Evolutionary conservation across 2,329 filamentous ascomycete genomes (phyloP), one percentile per base, ranked within the genome.

Genomic region (Penicillium fuscoglaucum): DNA sequence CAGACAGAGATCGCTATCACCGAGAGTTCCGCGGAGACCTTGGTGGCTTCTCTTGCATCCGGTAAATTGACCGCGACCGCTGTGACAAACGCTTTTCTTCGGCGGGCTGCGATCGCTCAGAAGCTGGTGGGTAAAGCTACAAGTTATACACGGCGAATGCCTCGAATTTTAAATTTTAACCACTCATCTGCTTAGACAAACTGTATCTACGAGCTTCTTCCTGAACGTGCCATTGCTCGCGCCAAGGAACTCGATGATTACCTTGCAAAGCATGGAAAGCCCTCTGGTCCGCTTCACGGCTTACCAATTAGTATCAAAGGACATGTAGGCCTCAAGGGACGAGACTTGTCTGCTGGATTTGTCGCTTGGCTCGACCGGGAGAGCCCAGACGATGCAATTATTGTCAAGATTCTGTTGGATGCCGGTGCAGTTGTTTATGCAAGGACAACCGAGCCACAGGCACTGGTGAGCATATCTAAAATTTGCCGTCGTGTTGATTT

Each of bases 21-120:
- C 0, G 77, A 81, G 58, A 74, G 65, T 9, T 65, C 79, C 6
- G 73, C 82, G n/a, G 76, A 79, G 54, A 60, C 66, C 1, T 73
- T 84, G 1, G 65, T 79, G 1, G 62, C 68, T 19, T 70, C 70
- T 52, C 73, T 86, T 37, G 75, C 79, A 6, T 73, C 70, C 7
- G 78, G 79, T 8, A 70, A 77, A 52, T 64, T 82, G 21, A 79
- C 74, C 12, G 74, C 78, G 33, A 73, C 72, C 1, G 69, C 74
- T 17, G 80, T 86, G 9, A 78, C 76, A 3, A 78, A 74, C 33
- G 84, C 83, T 1, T 87, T 86, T 67, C 71, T 86, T 44, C 74
- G 82, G 45, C 74, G 84, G 41, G 84, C 84, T 28, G 82, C 70
- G 5, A 68, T 86, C 21, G 83, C 83, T 1, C 81, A 83, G 60